Percentiles rank a stretch among this genome's conserved stretches.
Conservation (phyloP, 208 protist species). For the Leishmania aethiopica region DNA sequence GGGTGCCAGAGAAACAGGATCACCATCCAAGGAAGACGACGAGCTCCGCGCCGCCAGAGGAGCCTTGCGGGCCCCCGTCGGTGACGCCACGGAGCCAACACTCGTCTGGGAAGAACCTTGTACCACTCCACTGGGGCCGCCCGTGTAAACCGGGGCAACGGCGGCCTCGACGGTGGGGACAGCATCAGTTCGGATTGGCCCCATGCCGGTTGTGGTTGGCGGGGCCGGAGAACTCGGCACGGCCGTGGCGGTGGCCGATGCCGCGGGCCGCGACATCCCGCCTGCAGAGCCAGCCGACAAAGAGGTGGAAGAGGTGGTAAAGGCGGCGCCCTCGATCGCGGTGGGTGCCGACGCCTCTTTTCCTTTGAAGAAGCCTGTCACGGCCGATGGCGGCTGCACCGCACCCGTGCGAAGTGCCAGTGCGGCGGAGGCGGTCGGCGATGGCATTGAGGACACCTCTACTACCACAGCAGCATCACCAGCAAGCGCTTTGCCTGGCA, state of each 20-base stretch:
- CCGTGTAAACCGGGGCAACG: neutral
- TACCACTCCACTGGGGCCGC: neutral
- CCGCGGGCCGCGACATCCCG: neutral
- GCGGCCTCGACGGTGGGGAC: neutral
- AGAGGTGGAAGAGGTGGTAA: neutral
- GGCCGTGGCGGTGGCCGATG: neutral
- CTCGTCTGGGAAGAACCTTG: neutral
- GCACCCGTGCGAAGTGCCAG: neutral
- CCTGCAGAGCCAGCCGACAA: neutral
- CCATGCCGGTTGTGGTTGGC: neutral
- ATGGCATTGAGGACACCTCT: neutral
- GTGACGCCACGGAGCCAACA: neutral
- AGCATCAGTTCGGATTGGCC: neutral
- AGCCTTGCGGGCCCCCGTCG: neutral
- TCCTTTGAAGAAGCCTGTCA: neutral
- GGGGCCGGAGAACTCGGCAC: neutral
- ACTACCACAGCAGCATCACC: neutral
- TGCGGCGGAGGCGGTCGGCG: neutral
- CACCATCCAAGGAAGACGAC: neutral
- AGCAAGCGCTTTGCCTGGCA: neutral
- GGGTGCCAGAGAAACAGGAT: neutral
- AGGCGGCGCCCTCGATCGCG: neutral
- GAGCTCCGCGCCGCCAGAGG: neutral
- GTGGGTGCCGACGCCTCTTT: neutral
- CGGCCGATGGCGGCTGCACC: slow-evolving; percentile 1